phyloP scores from a whole-genome alignment of 2,329 filamentous ascomycete species.

The Coleophoma crateriformis region DNA sequence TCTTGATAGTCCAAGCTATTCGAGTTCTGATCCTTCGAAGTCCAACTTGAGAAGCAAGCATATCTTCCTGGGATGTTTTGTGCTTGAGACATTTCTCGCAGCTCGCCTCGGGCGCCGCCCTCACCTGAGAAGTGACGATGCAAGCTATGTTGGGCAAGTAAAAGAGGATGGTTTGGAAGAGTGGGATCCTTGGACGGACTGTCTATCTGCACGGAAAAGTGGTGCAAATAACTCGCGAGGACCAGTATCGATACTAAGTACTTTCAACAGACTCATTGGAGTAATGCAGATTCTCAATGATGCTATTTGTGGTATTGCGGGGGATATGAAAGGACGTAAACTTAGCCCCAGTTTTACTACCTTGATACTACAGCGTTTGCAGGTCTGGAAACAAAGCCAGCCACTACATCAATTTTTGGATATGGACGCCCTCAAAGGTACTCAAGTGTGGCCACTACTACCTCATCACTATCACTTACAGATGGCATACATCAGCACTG shows the following conservation, averaged over 20 bases:
- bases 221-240: slow-evolving; percentile 15
- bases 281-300: slow-evolving; percentile 24
- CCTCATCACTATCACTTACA: slow-evolving; percentile 26
- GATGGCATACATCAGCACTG: slow-evolving; percentile 21
- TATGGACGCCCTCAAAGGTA: slow-evolving; percentile 10
- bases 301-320: slow-evolving; percentile 13
- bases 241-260: slow-evolving; percentile 26
- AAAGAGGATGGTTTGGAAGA: slow-evolving; percentile 66
- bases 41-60: slow-evolving; percentile 30
- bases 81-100: slow-evolving; percentile 55
- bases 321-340: slow-evolving; percentile 7
- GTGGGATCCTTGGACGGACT: slow-evolving; percentile 66
- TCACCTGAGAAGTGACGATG: slow-evolving; percentile 42
- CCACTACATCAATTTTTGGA: slow-evolving; percentile 17
- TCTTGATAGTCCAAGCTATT: slow-evolving; percentile 26
- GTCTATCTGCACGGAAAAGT: slow-evolving; percentile 30
- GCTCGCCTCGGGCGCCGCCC: slow-evolving; percentile 43
- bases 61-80: slow-evolving; percentile 51
- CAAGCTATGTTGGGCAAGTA: slow-evolving; percentile 40
- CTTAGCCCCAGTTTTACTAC: slow-evolving; percentile 10
- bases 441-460: slow-evolving; percentile 15
- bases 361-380: slow-evolving; percentile 17
- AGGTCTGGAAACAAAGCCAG: slow-evolving; percentile 19
- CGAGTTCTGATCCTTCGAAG: slow-evolving; percentile 13
- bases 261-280: slow-evolving; percentile 26